Evolutionary conservation across 306 rosid species (phyloP).

Genomic region (Castanea mollissima): DNA sequence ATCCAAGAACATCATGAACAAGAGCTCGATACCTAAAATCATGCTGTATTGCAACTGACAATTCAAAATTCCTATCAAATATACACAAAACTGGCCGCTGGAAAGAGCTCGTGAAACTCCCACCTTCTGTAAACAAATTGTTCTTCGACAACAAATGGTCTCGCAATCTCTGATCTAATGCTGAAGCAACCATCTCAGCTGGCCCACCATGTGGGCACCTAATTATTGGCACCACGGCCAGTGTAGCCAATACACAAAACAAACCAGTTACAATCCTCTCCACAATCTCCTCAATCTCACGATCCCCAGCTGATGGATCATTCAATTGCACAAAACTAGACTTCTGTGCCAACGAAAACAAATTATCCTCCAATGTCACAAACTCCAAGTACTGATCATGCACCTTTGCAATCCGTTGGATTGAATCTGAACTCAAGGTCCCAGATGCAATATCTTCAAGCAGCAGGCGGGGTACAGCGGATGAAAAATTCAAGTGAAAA

Average conservation of each 20-base stretch:
- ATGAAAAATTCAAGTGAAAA: constrained; percentile 77
- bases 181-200: constrained; percentile 93
- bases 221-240: constrained; percentile 79
- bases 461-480: constrained; percentile 82
- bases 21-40: constrained; percentile 90
- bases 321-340: constrained; percentile 72
- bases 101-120: constrained; percentile 66
- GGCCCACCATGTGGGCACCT: constrained; percentile 91
- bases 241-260: constrained; percentile 86
- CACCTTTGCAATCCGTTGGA: constrained; percentile 66
- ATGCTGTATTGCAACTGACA: constrained; percentile 89
- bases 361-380: constrained; percentile 78
- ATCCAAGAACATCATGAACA: constrained; percentile 87
- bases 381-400: constrained; percentile 97
- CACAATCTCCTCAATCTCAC: constrained; percentile 83
- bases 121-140: constrained; percentile 78
- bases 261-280: constrained; percentile 75
- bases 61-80: constrained; percentile 87
- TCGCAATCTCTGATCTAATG: constrained; percentile 83
- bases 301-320: constrained; percentile 92
- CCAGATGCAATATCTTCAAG: constrained; percentile 90
- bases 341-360: constrained; percentile 79
- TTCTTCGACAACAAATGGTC: constrained; percentile 90
- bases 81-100: constrained; percentile 92
- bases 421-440: constrained; percentile 70